These are phyloP conservation scores for Penicillium bovifimosum DNA, from an alignment of 495 filamentous ascomycete species.

Conservation along the genomic window DNA sequence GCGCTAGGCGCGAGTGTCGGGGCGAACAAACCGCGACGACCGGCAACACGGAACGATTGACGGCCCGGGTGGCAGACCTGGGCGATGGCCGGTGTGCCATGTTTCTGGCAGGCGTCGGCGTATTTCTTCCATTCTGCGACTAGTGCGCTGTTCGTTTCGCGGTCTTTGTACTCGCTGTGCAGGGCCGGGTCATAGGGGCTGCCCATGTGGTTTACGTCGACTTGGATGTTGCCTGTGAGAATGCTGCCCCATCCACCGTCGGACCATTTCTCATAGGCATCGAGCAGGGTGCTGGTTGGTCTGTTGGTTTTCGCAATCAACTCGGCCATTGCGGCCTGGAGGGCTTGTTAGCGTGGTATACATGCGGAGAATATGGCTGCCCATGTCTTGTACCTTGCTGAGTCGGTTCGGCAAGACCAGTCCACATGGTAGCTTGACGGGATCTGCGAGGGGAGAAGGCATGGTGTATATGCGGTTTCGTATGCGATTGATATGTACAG, in stretches of 20 bases:
- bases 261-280: slow-evolving; percentile 45
- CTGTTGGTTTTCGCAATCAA: slow-evolving; percentile 29
- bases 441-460: slow-evolving; percentile 31
- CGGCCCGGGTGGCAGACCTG: slow-evolving; percentile 57
- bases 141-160: slow-evolving; percentile 17
- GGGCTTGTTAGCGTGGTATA: neutral
- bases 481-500: slow-evolving; percentile 1
- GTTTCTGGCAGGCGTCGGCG: slow-evolving; percentile 39
- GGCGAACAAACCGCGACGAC: slow-evolving; percentile 40
- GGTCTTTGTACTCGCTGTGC: slow-evolving; percentile 27
- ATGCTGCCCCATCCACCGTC: slow-evolving; percentile 47
- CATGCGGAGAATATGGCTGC: neutral
- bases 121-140: slow-evolving; percentile 42
- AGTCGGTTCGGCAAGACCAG: slow-evolving; percentile 49
- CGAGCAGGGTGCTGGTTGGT: slow-evolving; percentile 28
- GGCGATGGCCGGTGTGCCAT: slow-evolving; percentile 46
- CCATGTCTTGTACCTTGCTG: slow-evolving; percentile 35
- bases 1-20: slow-evolving; percentile 44
- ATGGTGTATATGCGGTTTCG: slow-evolving; percentile 9
- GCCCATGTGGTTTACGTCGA: slow-evolving; percentile 49
- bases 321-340: slow-evolving; percentile 48
- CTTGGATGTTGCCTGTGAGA: slow-evolving; percentile 51
- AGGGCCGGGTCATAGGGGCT: slow-evolving; percentile 38
- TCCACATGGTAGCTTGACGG: slow-evolving; percentile 47
- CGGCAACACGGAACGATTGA: slow-evolving; percentile 45